A percentile compares a stretch with the other conserved stretches of the same genome.
These are phyloP conservation scores for Aspergillus aculeatus DNA, from an alignment of 2,329 filamentous ascomycete species.

Conservation along the genomic window DNA sequence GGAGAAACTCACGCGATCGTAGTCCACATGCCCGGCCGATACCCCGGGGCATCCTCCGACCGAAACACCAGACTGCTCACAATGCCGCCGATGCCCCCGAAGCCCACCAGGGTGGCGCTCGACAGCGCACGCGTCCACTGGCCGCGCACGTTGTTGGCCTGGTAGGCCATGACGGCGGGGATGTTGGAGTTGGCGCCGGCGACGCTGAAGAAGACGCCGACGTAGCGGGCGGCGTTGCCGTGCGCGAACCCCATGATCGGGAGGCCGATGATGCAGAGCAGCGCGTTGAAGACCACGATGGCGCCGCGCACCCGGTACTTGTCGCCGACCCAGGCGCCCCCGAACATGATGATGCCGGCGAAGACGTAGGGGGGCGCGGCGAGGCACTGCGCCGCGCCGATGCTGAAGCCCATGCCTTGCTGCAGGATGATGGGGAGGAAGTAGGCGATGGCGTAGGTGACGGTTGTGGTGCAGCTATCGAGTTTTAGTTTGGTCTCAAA, in stretches of 20 bases:
- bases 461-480: constrained; percentile 60
- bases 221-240: constrained; percentile 61
- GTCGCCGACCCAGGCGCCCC: constrained; percentile 64
- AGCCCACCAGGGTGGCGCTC: constrained; percentile 71
- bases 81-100: constrained; percentile 77
- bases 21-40: constrained; percentile 35
- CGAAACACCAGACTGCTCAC: constrained; percentile 73
- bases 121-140: constrained; percentile 85
- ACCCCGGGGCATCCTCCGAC: constrained; percentile 33
- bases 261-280: constrained; percentile 67
- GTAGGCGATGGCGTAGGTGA: constrained; percentile 72
- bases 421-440: constrained; percentile 74
- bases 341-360: constrained; percentile 62
- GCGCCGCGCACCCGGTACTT: constrained; percentile 65
- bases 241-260: constrained; percentile 69
- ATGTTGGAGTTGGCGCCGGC: constrained; percentile 76
- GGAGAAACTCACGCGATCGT: constrained; percentile 29
- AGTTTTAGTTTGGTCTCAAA: not conserved
- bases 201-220: constrained; percentile 72
- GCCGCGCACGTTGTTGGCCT: constrained; percentile 83
- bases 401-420: constrained; percentile 61
- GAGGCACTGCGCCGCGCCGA: constrained; percentile 66
- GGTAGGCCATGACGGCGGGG: constrained; percentile 72
- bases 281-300: constrained; percentile 64
- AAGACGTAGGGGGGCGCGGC: constrained; percentile 68